phyloP scores from a whole-genome alignment of 1,284 basidiomycete genomes.

The Ceratobasidium sp. region DNA sequence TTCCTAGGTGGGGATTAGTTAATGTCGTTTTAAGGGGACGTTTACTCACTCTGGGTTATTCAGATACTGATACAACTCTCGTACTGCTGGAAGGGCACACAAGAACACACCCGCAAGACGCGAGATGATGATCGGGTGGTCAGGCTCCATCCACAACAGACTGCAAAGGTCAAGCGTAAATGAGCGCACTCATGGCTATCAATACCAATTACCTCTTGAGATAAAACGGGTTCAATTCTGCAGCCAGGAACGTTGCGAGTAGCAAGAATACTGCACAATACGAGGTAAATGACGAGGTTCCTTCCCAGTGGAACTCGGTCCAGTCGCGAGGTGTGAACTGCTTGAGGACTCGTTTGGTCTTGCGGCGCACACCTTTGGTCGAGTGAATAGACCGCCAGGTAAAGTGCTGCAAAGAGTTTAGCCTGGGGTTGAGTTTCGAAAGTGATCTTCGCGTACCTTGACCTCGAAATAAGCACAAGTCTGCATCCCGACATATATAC shows the following conservation, averaged over 20 bases:
- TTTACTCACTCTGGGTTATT: constrained; percentile 71
- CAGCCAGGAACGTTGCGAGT: constrained; percentile 77
- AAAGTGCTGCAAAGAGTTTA: constrained; percentile 64
- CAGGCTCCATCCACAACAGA: constrained; percentile 85
- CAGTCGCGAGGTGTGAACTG: constrained; percentile 87
- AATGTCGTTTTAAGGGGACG: background rate
- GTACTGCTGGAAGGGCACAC: constrained; percentile 79
- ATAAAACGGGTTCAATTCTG: constrained; percentile 84
- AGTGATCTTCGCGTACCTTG: constrained; percentile 58
- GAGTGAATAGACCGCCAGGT: constrained; percentile 83
- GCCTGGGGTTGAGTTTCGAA: constrained; percentile 59
- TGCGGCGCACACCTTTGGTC: constrained; percentile 73
- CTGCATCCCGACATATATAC: constrained; percentile 81
- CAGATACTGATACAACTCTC: constrained; percentile 80
- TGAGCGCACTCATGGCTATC: constrained; percentile 1
- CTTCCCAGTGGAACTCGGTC: constrained; percentile 86
- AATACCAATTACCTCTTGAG: constrained; percentile 61
- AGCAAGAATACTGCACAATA: constrained; percentile 76
- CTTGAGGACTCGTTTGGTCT: constrained; percentile 75
- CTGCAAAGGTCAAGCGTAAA: constrained; percentile 52
- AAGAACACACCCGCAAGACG: constrained; percentile 77
- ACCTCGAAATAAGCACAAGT: constrained; percentile 84
- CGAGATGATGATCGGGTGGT: constrained; percentile 79
- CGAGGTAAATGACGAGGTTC: constrained; percentile 75
- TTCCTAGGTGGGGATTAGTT: constrained; percentile 54